phyloP scores from a whole-genome alignment of 495 filamentous ascomycete species.

The Friedmanniomyces endolithicus region DNA sequence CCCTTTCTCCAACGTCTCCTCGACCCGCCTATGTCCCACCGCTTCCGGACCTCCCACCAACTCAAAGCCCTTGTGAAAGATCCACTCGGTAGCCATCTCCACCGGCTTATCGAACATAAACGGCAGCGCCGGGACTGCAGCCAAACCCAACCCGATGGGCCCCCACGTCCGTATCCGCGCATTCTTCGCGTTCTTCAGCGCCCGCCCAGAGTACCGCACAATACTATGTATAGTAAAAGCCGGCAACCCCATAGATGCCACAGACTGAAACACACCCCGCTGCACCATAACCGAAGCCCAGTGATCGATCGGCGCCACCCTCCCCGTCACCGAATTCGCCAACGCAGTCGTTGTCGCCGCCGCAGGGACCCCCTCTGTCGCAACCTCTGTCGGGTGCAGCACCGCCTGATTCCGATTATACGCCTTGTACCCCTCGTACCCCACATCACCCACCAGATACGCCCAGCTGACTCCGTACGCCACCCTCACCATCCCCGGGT shows the following conservation, averaged over 20 bases:
- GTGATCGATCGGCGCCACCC: constrained; percentile 73
- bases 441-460: constrained; percentile 82
- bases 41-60: constrained; percentile 51
- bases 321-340: constrained; percentile 13
- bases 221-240: constrained; percentile 92
- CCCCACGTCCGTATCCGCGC: constrained; percentile 63
- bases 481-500: constrained; percentile 63
- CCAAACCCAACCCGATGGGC: constrained; percentile 81
- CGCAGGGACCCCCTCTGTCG: background rate
- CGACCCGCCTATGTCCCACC: constrained; percentile 39
- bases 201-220: constrained; percentile 71
- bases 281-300: constrained; percentile 85
- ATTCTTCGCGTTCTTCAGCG: constrained; percentile 70
- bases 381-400: constrained; percentile 34
- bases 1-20: constrained; percentile 33
- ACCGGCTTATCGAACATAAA: constrained; percentile 88
- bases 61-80: constrained; percentile 68
- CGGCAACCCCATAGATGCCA: constrained; percentile 88
- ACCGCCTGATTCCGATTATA: constrained; percentile 66
- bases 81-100: constrained; percentile 78
- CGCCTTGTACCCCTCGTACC: constrained; percentile 89
- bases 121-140: constrained; percentile 79
- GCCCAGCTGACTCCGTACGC: constrained; percentile 90
- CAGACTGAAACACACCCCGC: constrained; percentile 73
- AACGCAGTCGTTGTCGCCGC: background rate